Conservation (phyloP, 2,329 filamentous ascomycete species). For the Teratosphaeria nubilosa region DNA sequence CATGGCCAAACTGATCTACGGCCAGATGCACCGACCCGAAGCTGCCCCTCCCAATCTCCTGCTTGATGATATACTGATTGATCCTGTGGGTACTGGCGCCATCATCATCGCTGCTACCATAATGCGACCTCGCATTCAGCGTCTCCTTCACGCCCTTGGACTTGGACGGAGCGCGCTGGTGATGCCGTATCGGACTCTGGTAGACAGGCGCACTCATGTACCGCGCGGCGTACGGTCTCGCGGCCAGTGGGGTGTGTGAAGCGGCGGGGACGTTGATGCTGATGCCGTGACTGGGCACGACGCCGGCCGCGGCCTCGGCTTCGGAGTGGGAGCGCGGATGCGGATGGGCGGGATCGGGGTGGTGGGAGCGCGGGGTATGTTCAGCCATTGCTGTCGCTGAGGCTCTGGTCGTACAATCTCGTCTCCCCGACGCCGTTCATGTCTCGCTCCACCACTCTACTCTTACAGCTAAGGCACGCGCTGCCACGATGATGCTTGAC, state of each 20-base stretch:
- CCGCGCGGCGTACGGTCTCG: background rate
- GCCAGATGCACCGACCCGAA: slow-evolving; percentile 90
- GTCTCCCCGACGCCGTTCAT: background rate
- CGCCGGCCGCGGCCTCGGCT: slow-evolving; percentile 20
- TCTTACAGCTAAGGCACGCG: background rate
- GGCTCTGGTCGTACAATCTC: background rate
- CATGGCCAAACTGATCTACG: slow-evolving; percentile 76
- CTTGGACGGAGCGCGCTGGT: slow-evolving; percentile 50
- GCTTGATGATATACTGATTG: slow-evolving; percentile 88
- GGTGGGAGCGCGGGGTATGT: background rate
- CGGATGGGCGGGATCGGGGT: background rate
- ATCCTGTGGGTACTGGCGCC: slow-evolving; percentile 73
- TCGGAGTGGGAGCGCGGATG: slow-evolving; percentile 6
- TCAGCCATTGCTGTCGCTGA: slow-evolving; percentile 3
- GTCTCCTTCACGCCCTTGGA: slow-evolving; percentile 70
- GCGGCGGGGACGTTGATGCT: slow-evolving; percentile 34
- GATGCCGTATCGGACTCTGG: slow-evolving; percentile 55
- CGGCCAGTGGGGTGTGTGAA: background rate
- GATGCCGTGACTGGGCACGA: slow-evolving; percentile 35
- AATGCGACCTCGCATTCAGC: slow-evolving; percentile 77
- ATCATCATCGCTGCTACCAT: slow-evolving; percentile 74
- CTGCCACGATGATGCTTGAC: background rate
- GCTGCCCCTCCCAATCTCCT: slow-evolving; percentile 93
- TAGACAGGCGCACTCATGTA: slow-evolving; percentile 46
- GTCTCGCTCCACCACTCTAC: background rate